These are phyloP conservation scores for Fusarium pilosicola DNA, from an alignment of 2,329 filamentous ascomycete species.

Conservation along the genomic window DNA sequence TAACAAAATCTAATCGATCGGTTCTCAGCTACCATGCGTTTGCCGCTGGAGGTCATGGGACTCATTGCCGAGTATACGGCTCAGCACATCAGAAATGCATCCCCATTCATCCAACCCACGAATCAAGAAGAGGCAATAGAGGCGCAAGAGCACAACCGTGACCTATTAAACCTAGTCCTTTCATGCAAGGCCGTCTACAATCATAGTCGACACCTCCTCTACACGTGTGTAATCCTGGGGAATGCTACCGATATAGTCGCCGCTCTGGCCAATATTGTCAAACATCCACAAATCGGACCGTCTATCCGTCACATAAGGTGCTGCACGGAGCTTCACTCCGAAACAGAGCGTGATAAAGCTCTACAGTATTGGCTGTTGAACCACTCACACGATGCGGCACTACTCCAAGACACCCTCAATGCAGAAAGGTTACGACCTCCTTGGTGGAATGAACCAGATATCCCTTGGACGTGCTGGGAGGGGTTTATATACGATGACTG, in stretches of 20 bases:
- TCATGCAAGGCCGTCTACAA: background rate
- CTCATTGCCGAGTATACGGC: slow-evolving; percentile 3
- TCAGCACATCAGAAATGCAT: background rate
- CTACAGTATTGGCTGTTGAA: background rate
- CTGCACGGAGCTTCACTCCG: background rate
- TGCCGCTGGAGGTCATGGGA: slow-evolving; percentile 7
- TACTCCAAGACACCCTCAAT: background rate
- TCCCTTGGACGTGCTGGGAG: background rate
- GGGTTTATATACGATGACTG: background rate
- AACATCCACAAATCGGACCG: slow-evolving; percentile 12
- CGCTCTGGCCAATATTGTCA: background rate
- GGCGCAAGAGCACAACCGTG: background rate
- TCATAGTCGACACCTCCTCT: slow-evolving; percentile 1
- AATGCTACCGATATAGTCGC: background rate
- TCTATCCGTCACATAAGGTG: slow-evolving; percentile 16
- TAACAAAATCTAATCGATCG: background rate
- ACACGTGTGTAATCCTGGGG: background rate
- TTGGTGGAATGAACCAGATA: background rate
- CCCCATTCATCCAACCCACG: slow-evolving; percentile 9
- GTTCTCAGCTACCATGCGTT: background rate
- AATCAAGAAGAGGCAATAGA: background rate
- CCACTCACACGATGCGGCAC: background rate
- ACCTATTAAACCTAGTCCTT: background rate
- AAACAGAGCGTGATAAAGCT: background rate
- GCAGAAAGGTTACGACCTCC: background rate